These are phyloP conservation scores for Pyrrhoderma lamaoense DNA, from an alignment of 1,284 basidiomycete species.

Conservation along the genomic window DNA sequence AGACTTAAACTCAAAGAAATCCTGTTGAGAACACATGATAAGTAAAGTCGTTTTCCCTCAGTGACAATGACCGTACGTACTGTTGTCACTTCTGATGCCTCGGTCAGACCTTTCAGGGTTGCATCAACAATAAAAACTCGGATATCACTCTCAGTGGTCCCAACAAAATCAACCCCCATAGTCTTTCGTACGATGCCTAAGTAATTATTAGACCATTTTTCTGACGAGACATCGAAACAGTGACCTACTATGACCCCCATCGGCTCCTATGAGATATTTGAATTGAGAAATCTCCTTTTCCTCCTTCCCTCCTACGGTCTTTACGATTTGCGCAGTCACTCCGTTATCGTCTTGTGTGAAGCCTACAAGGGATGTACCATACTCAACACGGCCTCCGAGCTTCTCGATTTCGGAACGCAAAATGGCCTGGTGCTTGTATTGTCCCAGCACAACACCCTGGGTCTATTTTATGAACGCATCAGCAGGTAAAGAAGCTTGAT, in stretches of 20 bases:
- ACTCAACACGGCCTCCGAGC: constrained; percentile 12
- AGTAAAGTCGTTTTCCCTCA: background rate
- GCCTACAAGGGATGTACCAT: constrained; percentile 10
- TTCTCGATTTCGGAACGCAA: constrained; percentile 11
- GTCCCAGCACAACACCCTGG: constrained; percentile 5
- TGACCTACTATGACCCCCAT: constrained; percentile 31
- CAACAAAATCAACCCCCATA: constrained; percentile 37
- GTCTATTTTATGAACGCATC: background rate
- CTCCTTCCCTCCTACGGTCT: constrained; percentile 1
- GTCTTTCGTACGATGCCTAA: constrained; percentile 32
- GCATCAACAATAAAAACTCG: constrained; percentile 17
- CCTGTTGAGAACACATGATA: background rate
- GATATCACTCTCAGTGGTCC: constrained; percentile 32
- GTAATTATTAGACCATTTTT: background rate
- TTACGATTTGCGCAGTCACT: constrained; percentile 9
- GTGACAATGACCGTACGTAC: background rate
- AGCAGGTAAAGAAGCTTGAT: background rate
- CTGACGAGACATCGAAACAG: background rate
- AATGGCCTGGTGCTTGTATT: constrained; percentile 14
- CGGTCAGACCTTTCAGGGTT: constrained; percentile 1
- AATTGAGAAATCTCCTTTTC: constrained; percentile 4
- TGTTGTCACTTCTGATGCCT: background rate
- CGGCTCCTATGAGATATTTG: constrained; percentile 29
- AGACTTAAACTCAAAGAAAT: background rate
- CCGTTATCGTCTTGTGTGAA: constrained; percentile 13